Conservation (phyloP, 2,329 filamentous ascomycete species). For the Aureobasidium pullulans region DNA sequence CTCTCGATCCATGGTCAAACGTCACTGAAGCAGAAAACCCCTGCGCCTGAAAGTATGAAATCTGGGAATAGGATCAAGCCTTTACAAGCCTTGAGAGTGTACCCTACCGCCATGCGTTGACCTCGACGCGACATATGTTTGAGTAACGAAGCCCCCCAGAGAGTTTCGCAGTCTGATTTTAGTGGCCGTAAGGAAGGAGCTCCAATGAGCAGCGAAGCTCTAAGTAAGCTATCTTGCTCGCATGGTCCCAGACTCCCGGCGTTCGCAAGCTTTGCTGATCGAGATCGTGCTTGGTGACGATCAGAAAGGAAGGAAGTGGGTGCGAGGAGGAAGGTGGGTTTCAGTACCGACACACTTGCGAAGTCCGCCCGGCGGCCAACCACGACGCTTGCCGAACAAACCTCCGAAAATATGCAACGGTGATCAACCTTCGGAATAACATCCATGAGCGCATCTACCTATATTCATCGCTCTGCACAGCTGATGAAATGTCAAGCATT, state of each 20-base stretch:
- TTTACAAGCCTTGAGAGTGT: not conserved
- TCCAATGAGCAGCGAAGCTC: too few relatives aligned
- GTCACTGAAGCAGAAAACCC: not conserved
- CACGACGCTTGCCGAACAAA: slow-evolving; percentile 4
- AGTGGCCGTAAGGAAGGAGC: too few relatives aligned
- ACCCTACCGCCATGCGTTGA: not conserved
- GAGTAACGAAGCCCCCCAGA: not conserved
- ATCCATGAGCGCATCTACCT: too few relatives aligned
- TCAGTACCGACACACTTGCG: not conserved
- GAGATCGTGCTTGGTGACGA: not conserved
- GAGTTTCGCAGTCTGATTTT: too few relatives aligned
- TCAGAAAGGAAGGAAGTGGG: not conserved
- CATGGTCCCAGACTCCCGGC: too few relatives aligned
- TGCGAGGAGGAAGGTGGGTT: not conserved
- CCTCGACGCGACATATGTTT: not conserved
- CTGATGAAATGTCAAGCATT: too few relatives aligned
- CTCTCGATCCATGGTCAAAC: not conserved
- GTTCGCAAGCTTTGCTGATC: too few relatives aligned
- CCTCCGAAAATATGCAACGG: not conserved
- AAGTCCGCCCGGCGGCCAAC: slow-evolving; percentile 9
- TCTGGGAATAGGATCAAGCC: not conserved
- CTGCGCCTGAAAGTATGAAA: not conserved
- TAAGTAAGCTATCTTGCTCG: too few relatives aligned
- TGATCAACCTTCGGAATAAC: not conserved
- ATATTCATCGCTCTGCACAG: too few relatives aligned